A percentile compares a stretch with the other conserved stretches of the same genome.
Evolutionary conservation across 2,329 filamentous ascomycete genomes (phyloP).

Genomic region (Coniella vitis): DNA sequence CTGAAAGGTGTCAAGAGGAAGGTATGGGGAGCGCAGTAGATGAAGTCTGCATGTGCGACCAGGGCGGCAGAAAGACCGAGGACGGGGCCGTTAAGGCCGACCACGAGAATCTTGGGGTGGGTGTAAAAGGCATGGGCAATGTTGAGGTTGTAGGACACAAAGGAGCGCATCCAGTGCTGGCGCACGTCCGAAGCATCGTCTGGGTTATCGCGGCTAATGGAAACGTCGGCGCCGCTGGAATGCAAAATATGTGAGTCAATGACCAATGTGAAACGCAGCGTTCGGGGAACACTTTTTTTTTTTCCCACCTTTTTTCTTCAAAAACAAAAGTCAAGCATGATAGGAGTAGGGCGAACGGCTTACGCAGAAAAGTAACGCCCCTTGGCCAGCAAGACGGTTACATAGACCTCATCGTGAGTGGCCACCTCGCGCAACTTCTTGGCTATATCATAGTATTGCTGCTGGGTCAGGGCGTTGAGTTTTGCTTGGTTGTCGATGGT

Average conservation of each 20-base stretch:
- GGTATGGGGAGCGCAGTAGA: slow-evolving; percentile 75
- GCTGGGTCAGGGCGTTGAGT: slow-evolving; percentile 71
- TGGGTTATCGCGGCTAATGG: slow-evolving; percentile 40
- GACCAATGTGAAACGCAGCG: slow-evolving; percentile 1
- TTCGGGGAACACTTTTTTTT: too few species aligned
- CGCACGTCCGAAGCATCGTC: slow-evolving; percentile 32
- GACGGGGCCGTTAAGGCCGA: slow-evolving; percentile 85
- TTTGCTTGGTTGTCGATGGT: slow-evolving; percentile 81
- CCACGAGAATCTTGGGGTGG: slow-evolving; percentile 89
- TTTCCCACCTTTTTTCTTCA: too few species aligned
- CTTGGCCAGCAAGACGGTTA: slow-evolving; percentile 78
- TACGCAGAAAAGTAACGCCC: slow-evolving; percentile 89
- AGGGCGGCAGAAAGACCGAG: slow-evolving; percentile 84
- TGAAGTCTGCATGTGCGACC: slow-evolving; percentile 79
- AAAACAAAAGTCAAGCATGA: too few species aligned
- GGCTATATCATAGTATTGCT: slow-evolving; percentile 72
- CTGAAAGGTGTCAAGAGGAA: slow-evolving; percentile 90
- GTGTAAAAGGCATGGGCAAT: slow-evolving; percentile 84
- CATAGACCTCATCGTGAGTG: slow-evolving; percentile 67
- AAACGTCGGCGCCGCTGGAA: slow-evolving; percentile 71
- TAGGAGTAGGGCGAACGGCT: slow-evolving; percentile 23
- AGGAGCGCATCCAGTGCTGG: slow-evolving; percentile 57
- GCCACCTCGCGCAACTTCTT: slow-evolving; percentile 71
- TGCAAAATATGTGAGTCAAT: slow-evolving; percentile 5
- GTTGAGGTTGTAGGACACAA: slow-evolving; percentile 83